Base-by-base conservation (phyloP, 164 flowering plant genomes). In the Amborella trichopoda region DNA sequence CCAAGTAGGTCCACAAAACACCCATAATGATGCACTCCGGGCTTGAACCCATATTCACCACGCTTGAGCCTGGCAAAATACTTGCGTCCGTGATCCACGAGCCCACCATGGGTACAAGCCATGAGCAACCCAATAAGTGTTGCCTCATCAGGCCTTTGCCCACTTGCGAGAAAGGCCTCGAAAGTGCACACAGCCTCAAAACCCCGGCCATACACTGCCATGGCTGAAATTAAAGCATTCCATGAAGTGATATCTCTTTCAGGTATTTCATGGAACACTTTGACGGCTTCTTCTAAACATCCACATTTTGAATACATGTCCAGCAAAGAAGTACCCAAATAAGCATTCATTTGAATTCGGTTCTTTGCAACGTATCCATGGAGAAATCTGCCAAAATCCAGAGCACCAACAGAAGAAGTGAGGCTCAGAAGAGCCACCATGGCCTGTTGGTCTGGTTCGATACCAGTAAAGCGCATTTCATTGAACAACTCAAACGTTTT, bases 241-340 rank as follows among this genome's bases (percentile, higher is more conserved):
- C 34, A 30, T 6, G 34, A 30, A 13, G 13, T 30, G 9, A 30
- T 13, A 30, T 30, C 34, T 30, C 34, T 6, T 13, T 30, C 34
- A 13, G 6, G 9, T 13, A 30, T 30, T 30, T 13, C 13, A 30
- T 30, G 9, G 13, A 30, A 30, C 6, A 30, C 13, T 30, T 13
- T 6, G 9, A 6, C 13, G 13, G 34, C 34, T 13, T 30, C 34
- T 6, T 6, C 34, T 30, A 30, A 6, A 13, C 34, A 30, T 6
- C 34, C 34, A 30, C 34, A 30, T 13, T 30, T 6, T 6, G 34
- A 6, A 30, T 30, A 30, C 34, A 30, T 30, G 13, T 30, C 34
- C 34, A 89, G 57, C 14, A 89, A 63, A 4, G 93, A 81, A 67
- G 77, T 83, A 24, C 68, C 50, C 18, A 83, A 37, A 9, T 76